Conservation (phyloP, 306 rosid species). For the Lathyrus oleraceus region DNA sequence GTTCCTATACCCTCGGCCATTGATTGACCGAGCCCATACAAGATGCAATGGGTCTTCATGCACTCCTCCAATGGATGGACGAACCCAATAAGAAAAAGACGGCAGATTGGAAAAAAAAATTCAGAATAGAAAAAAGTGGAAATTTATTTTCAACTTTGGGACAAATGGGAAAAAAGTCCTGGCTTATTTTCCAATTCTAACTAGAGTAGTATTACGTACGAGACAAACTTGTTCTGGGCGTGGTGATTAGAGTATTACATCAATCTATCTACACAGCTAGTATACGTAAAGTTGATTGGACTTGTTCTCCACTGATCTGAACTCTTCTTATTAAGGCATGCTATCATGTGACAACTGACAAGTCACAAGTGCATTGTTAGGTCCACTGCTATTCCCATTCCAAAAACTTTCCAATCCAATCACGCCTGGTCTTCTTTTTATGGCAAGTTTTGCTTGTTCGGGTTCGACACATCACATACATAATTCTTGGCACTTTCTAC, state of each 20-base stretch:
- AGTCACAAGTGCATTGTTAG: conserved; percentile 23
- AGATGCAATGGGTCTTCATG: no score
- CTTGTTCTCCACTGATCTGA: neutral
- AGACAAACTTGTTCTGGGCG: neutral
- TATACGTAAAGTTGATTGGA: conserved; percentile 18
- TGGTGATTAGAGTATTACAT: neutral
- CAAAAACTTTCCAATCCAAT: conserved; percentile 19
- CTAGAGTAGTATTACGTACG: neutral
- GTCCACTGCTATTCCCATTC: neutral
- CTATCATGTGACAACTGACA: neutral
- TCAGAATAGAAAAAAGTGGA: no score
- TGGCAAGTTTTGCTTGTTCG: conserved; percentile 21
- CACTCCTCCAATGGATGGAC: no score
- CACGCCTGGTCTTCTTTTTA: conserved; percentile 33
- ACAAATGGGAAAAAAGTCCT: no score
- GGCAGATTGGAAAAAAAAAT: no score
- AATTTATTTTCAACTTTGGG: no score
- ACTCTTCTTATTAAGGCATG: conserved; percentile 5
- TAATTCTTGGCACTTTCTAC: conserved; percentile 11
- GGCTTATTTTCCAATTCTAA: no score
- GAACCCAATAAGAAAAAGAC: no score
- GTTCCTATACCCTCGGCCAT: no score
- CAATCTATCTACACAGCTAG: neutral
- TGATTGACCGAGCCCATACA: no score
- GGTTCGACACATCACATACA: conserved; percentile 27